Evolutionary conservation across 495 filamentous ascomycete genomes (phyloP).

Genomic region (Usnea hakonensis): DNA sequence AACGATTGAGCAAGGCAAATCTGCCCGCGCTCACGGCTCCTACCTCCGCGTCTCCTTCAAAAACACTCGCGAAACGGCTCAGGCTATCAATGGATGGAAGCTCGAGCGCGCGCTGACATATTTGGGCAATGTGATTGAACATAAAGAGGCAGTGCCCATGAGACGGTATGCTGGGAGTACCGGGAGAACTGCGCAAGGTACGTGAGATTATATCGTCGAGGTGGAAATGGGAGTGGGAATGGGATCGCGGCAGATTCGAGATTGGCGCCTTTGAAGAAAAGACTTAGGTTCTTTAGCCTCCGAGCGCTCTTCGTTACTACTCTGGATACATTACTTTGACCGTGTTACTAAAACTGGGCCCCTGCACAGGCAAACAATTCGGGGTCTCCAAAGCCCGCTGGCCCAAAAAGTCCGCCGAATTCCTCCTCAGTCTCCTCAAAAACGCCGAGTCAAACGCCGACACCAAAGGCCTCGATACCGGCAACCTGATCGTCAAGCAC

Average conservation of each 20-base stretch:
- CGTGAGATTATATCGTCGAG: constrained; percentile 34
- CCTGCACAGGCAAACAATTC: constrained; percentile 83
- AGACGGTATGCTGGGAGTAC: constrained; percentile 90
- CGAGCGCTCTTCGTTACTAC: neutral
- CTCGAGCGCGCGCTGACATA: constrained; percentile 85
- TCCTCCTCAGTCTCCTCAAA: constrained; percentile 92
- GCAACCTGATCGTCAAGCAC: constrained; percentile 95
- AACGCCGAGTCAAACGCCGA: constrained; percentile 99
- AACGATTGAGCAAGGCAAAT: constrained; percentile 80
- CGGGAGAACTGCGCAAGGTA: constrained; percentile 93
- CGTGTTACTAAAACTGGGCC: neutral
- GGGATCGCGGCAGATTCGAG: neutral
- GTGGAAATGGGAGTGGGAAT: too few species aligned
- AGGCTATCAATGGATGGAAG: constrained; percentile 99
- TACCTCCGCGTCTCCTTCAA: constrained; percentile 99
- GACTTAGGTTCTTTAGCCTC: neutral
- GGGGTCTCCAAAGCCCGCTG: constrained; percentile 96
- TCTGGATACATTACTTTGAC: neutral
- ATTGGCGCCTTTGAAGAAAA: neutral
- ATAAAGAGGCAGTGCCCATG: constrained; percentile 96
- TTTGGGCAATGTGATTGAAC: constrained; percentile 92
- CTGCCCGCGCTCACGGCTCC: constrained; percentile 91
- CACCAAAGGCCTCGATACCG: constrained; percentile 95
- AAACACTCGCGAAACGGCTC: constrained; percentile 98
- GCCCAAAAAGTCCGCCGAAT: constrained; percentile 98